Conservation (phyloP, 2,329 filamentous ascomycete genomes). For the Aspergillus udagawae region DNA sequence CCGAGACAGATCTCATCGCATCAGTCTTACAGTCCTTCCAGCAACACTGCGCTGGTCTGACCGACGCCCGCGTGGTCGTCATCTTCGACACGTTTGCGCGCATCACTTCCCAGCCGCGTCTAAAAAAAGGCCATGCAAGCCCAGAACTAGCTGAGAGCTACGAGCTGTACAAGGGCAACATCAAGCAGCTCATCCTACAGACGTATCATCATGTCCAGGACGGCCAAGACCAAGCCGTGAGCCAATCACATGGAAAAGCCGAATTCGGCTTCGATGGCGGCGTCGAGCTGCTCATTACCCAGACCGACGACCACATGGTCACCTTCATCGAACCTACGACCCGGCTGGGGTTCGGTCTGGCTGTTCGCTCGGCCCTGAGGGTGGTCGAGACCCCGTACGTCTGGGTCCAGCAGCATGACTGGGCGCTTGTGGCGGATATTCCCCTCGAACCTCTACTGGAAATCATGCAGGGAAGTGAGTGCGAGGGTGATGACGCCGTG, state of each 20-base stretch:
- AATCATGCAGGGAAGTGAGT: background rate
- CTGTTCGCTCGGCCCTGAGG: constrained; percentile 5
- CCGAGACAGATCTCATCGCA: constrained; percentile 3
- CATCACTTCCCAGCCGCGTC: background rate
- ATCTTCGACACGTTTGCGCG: constrained; percentile 8
- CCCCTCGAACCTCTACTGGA: constrained; percentile 1
- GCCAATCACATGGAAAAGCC: background rate
- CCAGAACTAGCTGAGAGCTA: constrained; percentile 1
- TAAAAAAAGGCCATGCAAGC: constrained; percentile 5
- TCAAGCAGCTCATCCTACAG: background rate
- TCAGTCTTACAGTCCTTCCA: constrained; percentile 5
- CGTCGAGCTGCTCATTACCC: constrained; percentile 2
- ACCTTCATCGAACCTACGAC: constrained; percentile 5
- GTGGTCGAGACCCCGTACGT: constrained; percentile 5
- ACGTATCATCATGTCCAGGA: background rate
- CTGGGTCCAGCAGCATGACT: constrained; percentile 12
- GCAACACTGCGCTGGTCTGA: constrained; percentile 1
- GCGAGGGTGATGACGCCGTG: background rate
- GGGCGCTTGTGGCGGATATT: constrained; percentile 7
- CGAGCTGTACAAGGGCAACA: background rate
- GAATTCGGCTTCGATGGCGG: constrained; percentile 5
- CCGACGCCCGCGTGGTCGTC: constrained; percentile 4
- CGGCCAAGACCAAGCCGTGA: background rate
- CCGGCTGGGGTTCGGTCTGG: constrained; percentile 7
- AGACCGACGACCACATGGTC: background rate